Evolutionary conservation across 2,329 filamentous ascomycete genomes (phyloP).

Genomic region (Cytospora piceicola): DNA sequence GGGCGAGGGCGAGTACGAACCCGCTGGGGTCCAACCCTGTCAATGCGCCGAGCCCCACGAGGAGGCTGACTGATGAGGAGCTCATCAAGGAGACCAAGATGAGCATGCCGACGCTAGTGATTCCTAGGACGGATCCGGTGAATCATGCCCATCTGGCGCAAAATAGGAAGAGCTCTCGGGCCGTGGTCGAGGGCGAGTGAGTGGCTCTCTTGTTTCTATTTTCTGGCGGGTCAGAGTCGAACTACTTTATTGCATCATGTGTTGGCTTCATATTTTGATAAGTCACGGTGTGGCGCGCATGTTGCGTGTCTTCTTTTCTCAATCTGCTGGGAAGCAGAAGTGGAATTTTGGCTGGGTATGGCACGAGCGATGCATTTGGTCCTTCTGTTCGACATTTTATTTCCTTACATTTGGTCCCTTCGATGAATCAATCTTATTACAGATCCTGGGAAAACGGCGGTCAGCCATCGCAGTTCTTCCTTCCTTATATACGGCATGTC

Average conservation of each 20-base stretch:
- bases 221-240: background rate
- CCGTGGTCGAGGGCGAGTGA: slow-evolving; percentile 54
- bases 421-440: too few species aligned
- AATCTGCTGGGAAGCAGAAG: slow-evolving; percentile 20
- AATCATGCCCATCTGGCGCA: slow-evolving; percentile 40
- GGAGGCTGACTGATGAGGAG: slow-evolving; percentile 39
- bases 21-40: slow-evolving; percentile 33
- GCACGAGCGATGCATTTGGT: slow-evolving; percentile 9
- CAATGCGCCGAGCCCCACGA: slow-evolving; percentile 26
- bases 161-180: slow-evolving; percentile 57
- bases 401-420: background rate
- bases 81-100: slow-evolving; percentile 46
- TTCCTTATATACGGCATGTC: background rate
- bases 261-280: background rate
- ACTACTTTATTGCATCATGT: background rate
- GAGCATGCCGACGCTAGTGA: slow-evolving; percentile 52
- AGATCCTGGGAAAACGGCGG: too few species aligned
- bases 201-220: slow-evolving; percentile 11
- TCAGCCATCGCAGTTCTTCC: background rate
- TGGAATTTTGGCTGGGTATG: slow-evolving; percentile 25
- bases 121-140: slow-evolving; percentile 38
- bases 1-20: slow-evolving; percentile 21
- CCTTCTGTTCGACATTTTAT: background rate
- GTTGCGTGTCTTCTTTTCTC: slow-evolving; percentile 1
- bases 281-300: background rate